phyloP scores from a whole-genome alignment of 768 basidiomycete genomes.

The Phlebiopsis flavidoalba region DNA sequence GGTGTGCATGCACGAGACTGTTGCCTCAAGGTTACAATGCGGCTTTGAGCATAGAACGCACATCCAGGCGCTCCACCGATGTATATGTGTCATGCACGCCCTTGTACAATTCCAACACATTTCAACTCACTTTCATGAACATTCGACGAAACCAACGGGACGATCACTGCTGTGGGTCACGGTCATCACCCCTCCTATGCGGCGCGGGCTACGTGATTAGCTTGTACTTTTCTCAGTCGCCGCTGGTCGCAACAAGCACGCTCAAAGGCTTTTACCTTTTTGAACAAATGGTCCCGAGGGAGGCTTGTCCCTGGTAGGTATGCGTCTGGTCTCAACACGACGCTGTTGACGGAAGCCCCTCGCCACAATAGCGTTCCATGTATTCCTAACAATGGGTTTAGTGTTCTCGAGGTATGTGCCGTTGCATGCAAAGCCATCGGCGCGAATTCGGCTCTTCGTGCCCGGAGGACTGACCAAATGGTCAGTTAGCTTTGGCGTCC shows the following conservation, averaged over 20 bases:
- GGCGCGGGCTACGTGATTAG: slow-evolving; percentile 43
- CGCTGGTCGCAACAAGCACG: slow-evolving; percentile 37
- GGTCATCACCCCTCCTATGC: slow-evolving; percentile 30
- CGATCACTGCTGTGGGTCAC: slow-evolving; percentile 25
- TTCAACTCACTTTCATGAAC: not conserved
- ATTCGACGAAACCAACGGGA: not conserved
- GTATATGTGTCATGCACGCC: not conserved
- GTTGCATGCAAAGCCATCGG: not conserved
- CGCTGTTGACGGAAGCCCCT: not conserved
- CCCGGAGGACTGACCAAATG: not conserved
- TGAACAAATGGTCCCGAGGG: not conserved
- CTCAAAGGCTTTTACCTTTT: slow-evolving; percentile 19
- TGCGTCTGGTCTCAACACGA: not conserved
- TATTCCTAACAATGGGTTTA: slow-evolving; percentile 30
- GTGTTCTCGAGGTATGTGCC: slow-evolving; percentile 46
- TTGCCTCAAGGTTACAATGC: not conserved
- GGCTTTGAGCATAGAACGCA: not conserved
- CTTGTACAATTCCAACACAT: not conserved
- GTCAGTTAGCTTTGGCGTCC: slow-evolving; percentile 46
- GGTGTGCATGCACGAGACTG: not conserved
- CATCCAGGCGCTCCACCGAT: not conserved
- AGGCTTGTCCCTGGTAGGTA: slow-evolving; percentile 4
- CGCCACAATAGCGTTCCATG: not conserved
- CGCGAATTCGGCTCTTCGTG: not conserved
- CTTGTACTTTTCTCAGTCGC: slow-evolving; percentile 47